A percentile compares a stretch with the other conserved stretches of the same genome.
Conservation (phyloP, 2,329 filamentous ascomycete species). For the Fusarium sp. region DNA sequence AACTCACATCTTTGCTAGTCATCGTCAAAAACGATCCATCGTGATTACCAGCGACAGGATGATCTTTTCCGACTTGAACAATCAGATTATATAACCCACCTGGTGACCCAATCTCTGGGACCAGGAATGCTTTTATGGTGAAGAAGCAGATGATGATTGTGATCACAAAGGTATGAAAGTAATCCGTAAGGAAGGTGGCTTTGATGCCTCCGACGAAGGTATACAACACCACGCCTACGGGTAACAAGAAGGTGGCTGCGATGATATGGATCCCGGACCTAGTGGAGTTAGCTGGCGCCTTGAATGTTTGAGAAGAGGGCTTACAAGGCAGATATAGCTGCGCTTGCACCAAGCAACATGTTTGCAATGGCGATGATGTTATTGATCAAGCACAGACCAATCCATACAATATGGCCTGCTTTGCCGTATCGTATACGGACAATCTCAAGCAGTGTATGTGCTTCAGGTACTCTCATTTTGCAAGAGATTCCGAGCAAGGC, state of each 20-base stretch:
- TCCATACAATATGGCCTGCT: slow-evolving; percentile 62
- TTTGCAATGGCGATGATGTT: slow-evolving; percentile 65
- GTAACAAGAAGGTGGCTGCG: slow-evolving; percentile 59
- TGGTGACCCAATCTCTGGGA: slow-evolving; percentile 60
- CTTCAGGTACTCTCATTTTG: slow-evolving; percentile 64
- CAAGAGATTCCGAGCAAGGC: slow-evolving; percentile 62
- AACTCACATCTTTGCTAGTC: slow-evolving; percentile 60
- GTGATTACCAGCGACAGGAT: slow-evolving; percentile 63
- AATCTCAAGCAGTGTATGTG: slow-evolving; percentile 65
- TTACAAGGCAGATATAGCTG: slow-evolving; percentile 50
- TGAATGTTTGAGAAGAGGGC: neutral
- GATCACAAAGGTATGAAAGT: slow-evolving; percentile 65
- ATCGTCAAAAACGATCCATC: slow-evolving; percentile 65
- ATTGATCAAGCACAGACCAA: slow-evolving; percentile 63
- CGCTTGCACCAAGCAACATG: slow-evolving; percentile 58
- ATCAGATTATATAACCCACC: slow-evolving; percentile 62
- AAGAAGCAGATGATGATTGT: slow-evolving; percentile 64
- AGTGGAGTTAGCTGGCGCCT: fast-evolving
- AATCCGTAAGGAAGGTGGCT: slow-evolving; percentile 60
- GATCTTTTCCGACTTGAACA: slow-evolving; percentile 54
- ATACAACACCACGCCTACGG: slow-evolving; percentile 53
- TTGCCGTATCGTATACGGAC: slow-evolving; percentile 62
- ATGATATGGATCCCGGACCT: slow-evolving; percentile 63
- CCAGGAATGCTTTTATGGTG: slow-evolving; percentile 57
- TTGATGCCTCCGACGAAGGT: slow-evolving; percentile 55